phyloP scores from a whole-genome alignment of 177 flowering plant genomes.

The Vitis hybrid region DNA sequence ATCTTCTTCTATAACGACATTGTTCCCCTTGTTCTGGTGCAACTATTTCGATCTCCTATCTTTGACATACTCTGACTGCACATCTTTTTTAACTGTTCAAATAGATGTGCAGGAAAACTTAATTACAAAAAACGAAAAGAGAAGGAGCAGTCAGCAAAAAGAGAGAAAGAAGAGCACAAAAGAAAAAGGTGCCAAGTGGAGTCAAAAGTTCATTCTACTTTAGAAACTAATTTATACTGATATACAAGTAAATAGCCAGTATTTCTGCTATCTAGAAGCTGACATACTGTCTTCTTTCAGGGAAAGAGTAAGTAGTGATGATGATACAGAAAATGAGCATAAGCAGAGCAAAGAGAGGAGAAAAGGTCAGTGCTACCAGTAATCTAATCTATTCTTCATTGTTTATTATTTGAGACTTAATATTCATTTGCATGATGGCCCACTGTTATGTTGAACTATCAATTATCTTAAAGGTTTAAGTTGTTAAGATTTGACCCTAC shows the following conservation, averaged over 20 bases:
- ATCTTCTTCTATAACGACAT: too few species aligned
- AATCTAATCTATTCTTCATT: neutral
- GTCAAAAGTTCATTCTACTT: neutral
- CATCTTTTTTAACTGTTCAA: constrained; percentile 3
- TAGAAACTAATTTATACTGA: neutral
- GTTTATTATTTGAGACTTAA: neutral
- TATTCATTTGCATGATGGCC: neutral
- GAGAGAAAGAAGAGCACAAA: constrained; percentile 34
- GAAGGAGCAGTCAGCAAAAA: constrained; percentile 38
- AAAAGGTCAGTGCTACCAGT: constrained; percentile 40
- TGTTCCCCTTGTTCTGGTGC: neutral
- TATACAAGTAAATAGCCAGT: neutral
- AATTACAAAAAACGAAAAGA: constrained; percentile 62
- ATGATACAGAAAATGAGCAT: constrained; percentile 26
- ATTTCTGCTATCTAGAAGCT: constrained; percentile 1
- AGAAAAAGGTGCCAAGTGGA: constrained; percentile 46
- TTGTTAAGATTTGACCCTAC: too few species aligned
- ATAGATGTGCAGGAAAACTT: constrained; percentile 76
- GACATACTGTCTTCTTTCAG: constrained; percentile 23
- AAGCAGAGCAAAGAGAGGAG: constrained; percentile 30
- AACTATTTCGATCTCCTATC: neutral
- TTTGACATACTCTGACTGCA: neutral
- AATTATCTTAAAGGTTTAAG: too few species aligned
- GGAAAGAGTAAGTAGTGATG: constrained; percentile 33
- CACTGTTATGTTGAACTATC: neutral